A percentile compares a stretch with the other conserved stretches of the same genome.
phyloP scores from a whole-genome alignment of 139 green algal species.

The Micractinium sp. region DNA sequence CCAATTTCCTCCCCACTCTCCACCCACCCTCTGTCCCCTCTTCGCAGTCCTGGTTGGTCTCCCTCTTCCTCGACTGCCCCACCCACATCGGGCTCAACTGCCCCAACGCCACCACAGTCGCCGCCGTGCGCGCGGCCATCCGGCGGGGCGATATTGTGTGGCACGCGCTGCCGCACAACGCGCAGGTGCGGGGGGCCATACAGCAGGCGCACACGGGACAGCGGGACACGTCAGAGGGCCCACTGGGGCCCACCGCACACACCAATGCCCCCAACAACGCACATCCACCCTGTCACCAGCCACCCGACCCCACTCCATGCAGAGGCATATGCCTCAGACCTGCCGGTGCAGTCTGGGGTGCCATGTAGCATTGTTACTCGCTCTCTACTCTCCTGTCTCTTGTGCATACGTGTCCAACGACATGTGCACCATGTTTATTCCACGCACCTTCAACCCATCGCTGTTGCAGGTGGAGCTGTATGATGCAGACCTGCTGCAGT shows the following conservation, averaged over 20 bases:
- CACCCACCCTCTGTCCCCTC: neutral
- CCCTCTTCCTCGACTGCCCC: constrained; percentile 71
- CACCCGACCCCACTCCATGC: too few relatives aligned
- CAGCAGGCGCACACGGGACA: neutral
- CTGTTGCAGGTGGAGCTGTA: constrained; percentile 48
- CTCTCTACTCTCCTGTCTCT: too few relatives aligned
- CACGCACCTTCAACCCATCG: too few relatives aligned
- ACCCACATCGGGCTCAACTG: constrained; percentile 58
- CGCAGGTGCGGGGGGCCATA: constrained; percentile 27
- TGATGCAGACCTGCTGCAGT: constrained; percentile 48
- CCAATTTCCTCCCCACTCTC: too few relatives aligned
- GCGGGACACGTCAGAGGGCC: neutral
- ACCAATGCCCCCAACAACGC: neutral
- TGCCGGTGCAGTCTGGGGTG: too few relatives aligned
- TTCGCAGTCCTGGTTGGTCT: constrained; percentile 57
- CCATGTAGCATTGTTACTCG: too few relatives aligned
- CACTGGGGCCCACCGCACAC: too few relatives aligned
- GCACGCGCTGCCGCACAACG: constrained; percentile 73
- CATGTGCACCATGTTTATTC: too few relatives aligned
- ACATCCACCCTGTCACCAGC: too few relatives aligned
- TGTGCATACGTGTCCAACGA: too few relatives aligned
- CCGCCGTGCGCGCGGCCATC: constrained; percentile 47
- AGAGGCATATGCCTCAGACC: neutral
- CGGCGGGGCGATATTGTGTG: constrained; percentile 39
- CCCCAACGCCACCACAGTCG: constrained; percentile 38